Base-by-base conservation (phyloP, 2,329 filamentous ascomycete species). In the Pleurostoma richardsiae region DNA sequence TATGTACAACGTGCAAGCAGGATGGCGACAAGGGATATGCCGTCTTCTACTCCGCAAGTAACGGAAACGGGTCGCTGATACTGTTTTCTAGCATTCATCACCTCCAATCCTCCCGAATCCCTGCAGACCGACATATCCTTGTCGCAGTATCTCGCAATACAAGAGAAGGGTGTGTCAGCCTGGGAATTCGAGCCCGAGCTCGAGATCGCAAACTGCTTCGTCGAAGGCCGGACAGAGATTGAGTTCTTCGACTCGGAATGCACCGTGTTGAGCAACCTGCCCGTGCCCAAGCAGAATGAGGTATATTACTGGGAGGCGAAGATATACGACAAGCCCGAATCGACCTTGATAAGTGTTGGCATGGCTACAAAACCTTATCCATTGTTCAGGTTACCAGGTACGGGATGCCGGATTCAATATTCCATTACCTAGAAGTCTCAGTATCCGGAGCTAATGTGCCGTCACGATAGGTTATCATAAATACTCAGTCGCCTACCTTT, bases 221-320 rank as follows among this genome's bases (percentile, higher is more conserved):
- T 99, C 53, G 92, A 99, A 69, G 92, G 74, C 39, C 83, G 94
- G 54, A 99, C 94, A 8, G 94, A 99, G 67, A 96, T 99, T 53
- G 94, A 99, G 65, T 99, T 99, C 71, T 99, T 95, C 62, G 94
- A 99, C 67, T 94, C 90, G 3, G 94, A 95, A 65, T 97, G 92
- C 72, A 95, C 91, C 57, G 94, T 97, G 52, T 90, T 96, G 74
- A 95, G 88, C 74, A 99, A 99, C 60, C 70, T 99, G 39, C 94
- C 94, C 1, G 90, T 99, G 6, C 94, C 94, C 10, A 99, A 99
- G 63, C 94, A 99, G 63, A 99, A 99, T 62, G 94, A 99, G 61
- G 92, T 97, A 8, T 99, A 99, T 67, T 99, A 99, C 68, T 99
- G 94, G 94, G 94, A 99, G 67, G 88, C 91, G 47, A 99, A 99